phyloP scores from a whole-genome alignment of 176 grass and related monocot genomes.

The Melocanna baccifera region DNA sequence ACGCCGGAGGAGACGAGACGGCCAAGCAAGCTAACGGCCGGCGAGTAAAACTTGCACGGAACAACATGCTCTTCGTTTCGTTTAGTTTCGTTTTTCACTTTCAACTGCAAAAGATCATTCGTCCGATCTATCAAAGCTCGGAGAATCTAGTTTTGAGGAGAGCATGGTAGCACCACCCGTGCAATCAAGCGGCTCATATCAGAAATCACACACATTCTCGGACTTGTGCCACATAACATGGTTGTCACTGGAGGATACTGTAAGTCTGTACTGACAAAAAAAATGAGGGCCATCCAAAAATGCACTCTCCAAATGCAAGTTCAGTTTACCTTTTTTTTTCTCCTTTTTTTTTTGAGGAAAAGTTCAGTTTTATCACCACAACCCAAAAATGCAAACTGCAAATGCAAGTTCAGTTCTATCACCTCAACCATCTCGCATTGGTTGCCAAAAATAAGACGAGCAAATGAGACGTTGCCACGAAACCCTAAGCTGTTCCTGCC shows the following conservation, averaged over 20 bases:
- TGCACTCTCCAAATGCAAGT: background rate
- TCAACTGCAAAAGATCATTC: background rate
- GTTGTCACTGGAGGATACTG: too few species aligned
- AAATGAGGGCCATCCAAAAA: too few species aligned
- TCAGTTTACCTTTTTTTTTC: background rate
- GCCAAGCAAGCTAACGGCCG: constrained; percentile 10
- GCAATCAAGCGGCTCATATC: too few species aligned
- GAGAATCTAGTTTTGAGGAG: too few species aligned
- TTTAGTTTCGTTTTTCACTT: background rate
- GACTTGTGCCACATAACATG: too few species aligned
- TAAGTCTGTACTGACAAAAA: too few species aligned
- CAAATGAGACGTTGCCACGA: background rate
- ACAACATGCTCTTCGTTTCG: background rate
- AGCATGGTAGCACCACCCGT: too few species aligned
- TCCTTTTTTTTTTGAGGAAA: background rate
- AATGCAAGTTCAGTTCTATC: background rate
- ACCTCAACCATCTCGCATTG: too few species aligned
- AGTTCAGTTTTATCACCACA: background rate
- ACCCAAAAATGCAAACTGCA: background rate
- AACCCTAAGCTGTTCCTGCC: background rate
- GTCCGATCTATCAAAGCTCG: too few species aligned
- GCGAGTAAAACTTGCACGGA: constrained; percentile 11
- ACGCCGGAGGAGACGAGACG: background rate
- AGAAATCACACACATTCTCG: too few species aligned
- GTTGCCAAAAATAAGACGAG: background rate